phyloP scores from a whole-genome alignment of 345 rosid species.

The Sisymbrium irio region DNA sequence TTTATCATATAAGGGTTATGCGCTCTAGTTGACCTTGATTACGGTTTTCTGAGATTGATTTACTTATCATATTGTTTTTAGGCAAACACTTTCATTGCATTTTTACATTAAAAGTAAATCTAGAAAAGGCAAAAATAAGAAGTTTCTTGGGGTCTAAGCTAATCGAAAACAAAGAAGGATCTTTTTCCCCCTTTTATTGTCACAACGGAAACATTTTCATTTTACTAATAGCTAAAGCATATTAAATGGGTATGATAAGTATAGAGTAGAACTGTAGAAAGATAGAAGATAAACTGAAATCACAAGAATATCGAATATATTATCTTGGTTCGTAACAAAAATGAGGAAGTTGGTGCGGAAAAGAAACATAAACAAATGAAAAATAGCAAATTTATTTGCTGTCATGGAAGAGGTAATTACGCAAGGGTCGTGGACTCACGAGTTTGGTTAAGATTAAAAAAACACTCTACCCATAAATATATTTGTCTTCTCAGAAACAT shows the following conservation, averaged over 20 bases:
- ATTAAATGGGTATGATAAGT: neutral
- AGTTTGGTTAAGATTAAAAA: conserved; percentile 41
- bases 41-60: neutral
- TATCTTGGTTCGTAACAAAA: conserved; percentile 9
- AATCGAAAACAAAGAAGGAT: neutral
- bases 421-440: conserved; percentile 53
- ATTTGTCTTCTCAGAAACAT: conserved; percentile 3
- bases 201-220: neutral
- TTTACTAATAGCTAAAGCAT: neutral
- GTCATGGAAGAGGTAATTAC: conserved; percentile 24
- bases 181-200: neutral
- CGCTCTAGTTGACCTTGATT: neutral
- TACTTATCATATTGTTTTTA: too few relatives aligned
- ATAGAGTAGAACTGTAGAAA: neutral
- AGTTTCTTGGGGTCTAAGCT: conserved; percentile 9
- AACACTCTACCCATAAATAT: neutral
- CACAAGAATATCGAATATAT: neutral
- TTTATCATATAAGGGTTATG: neutral
- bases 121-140: neutral
- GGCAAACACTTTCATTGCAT: too few relatives aligned
- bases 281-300: neutral
- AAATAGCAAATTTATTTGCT: neutral
- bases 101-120: too few relatives aligned
- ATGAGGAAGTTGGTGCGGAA: conserved; percentile 6
- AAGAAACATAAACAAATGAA: neutral